Evolutionary conservation across 768 basidiomycete species (phyloP), one percentile per base, ranked within the genome.

Genomic region (Kwoniella europaea): DNA sequence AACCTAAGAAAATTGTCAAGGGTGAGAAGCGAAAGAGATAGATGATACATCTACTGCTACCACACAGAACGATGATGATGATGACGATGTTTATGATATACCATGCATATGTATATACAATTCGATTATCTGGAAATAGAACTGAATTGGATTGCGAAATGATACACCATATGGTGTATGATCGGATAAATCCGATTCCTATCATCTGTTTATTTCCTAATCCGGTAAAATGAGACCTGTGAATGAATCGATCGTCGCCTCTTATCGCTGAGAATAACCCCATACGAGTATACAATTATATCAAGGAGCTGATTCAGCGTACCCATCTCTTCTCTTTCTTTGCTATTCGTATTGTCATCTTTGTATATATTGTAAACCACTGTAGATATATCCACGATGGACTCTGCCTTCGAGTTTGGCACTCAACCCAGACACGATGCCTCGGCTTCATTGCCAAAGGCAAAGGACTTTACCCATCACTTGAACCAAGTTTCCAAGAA

Each of bases 401-500:
- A 81, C 69, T 73, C 80, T 18, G 64, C 78, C 10, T 79, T 72
- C 68, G 80, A 78, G 12, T 66, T 79, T 56, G 59, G 70, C 10
- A 41, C 70, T 12, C 43, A 64, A 10, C 41, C 66, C 18, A 54
- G 59, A 22, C 20, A 46, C 12, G 54, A 53, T 15, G 15, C 29
- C 16, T 16, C 16, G 22, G 60, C 64, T 22, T 65, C 68, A 9
- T 67, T 81, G 44, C 82, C 82, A 27, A 77, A 78, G 27, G 77
- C 90, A 0, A 84, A 90, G 67, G 90, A 92, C 83, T 84, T 92
- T 56, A 89, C 88, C 22, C 90, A 91, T 77, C 92, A 92, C 79
- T 83, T 92, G 35, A 91, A 89, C n/a, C 78, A 83, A 3, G 46
- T 89, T 20, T 82, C 90, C 3, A 86, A 85, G 65, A 85, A 86